phyloP scores from a whole-genome alignment of 2,329 filamentous ascomycete species.

The Ascochyta viciae-villosae region DNA sequence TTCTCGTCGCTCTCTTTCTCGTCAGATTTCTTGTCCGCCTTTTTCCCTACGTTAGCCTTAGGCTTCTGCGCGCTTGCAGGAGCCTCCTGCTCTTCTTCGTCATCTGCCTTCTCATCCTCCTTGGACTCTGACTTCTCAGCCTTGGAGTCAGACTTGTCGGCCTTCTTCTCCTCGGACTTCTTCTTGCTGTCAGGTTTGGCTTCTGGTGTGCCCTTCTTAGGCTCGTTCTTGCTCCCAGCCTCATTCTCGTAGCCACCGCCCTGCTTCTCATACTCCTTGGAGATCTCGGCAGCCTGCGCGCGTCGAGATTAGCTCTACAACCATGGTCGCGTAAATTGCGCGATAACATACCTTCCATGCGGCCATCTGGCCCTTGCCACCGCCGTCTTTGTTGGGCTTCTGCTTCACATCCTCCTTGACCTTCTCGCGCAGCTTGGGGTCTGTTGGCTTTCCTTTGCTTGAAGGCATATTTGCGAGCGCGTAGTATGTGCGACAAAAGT shows the following conservation, averaged over 20 bases:
- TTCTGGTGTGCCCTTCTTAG: constrained; percentile 51
- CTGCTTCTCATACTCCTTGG: constrained; percentile 52
- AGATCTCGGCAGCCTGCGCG: constrained; percentile 50
- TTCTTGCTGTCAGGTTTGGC: constrained; percentile 39
- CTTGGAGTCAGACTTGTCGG: constrained; percentile 36
- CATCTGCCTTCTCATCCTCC: constrained; percentile 24
- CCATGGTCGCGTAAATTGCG: not conserved
- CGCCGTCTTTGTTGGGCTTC: constrained; percentile 54
- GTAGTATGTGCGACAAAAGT: not conserved
- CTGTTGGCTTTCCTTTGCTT: constrained; percentile 55
- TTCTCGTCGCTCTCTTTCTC: constrained; percentile 27
- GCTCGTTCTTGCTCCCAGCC: constrained; percentile 53
- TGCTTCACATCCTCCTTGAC: constrained; percentile 56
- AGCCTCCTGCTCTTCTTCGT: constrained; percentile 22
- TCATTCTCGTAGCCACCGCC: constrained; percentile 53
- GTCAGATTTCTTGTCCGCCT: constrained; percentile 19
- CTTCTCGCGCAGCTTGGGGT: constrained; percentile 54
- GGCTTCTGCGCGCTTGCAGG: constrained; percentile 31
- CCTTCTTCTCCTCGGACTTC: constrained; percentile 22
- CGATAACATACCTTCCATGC: constrained; percentile 53
- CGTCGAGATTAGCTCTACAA: not conserved
- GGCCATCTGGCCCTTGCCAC: constrained; percentile 56
- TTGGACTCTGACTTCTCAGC: constrained; percentile 27
- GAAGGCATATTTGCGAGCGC: constrained; percentile 45
- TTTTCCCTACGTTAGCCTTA: constrained; percentile 31